Conservation (phyloP, 1,139 yeast genomes). For the Tardiomyces depauwii region DNA sequence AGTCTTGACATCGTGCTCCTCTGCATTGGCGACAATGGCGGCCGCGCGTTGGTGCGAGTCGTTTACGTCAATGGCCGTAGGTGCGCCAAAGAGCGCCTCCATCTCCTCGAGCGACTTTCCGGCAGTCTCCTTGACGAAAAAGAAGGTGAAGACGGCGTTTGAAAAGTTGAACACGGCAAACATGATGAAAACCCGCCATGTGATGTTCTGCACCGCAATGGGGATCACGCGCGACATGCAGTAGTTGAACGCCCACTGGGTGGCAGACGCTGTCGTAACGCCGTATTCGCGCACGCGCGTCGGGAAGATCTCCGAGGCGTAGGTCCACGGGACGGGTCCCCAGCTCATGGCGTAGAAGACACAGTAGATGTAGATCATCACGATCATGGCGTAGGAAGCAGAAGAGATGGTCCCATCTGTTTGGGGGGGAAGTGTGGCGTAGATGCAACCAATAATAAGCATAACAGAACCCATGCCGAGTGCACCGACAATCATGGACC, state of each 20-base stretch:
- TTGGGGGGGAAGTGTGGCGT: conserved; percentile 22
- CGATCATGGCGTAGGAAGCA: conserved; percentile 38
- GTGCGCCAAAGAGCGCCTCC: conserved; percentile 38
- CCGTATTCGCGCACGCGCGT: conserved; percentile 39
- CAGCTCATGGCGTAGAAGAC: conserved; percentile 24
- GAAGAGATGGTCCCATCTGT: conserved; percentile 11
- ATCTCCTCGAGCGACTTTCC: conserved; percentile 57
- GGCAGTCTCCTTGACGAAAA: conserved; percentile 52
- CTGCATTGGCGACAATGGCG: too few relatives aligned
- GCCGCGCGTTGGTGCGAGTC: background rate
- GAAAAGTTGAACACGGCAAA: conserved; percentile 11
- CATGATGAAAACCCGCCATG: conserved; percentile 5
- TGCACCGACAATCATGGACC: conserved; percentile 30
- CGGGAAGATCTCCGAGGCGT: conserved; percentile 42
- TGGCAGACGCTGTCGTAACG: conserved; percentile 37
- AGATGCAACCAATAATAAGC: conserved; percentile 34
- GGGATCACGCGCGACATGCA: conserved; percentile 21
- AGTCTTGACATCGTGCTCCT: background rate
- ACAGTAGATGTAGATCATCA: conserved; percentile 27
- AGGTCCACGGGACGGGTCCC: conserved; percentile 31
- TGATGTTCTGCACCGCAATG: conserved; percentile 5
- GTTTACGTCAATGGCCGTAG: background rate
- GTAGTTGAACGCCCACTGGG: conserved; percentile 34
- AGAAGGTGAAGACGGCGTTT: conserved; percentile 30
- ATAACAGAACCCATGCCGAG: conserved; percentile 38